phyloP scores from a whole-genome alignment of 129 eudicot genomes.

The Flaveria ramosissima region DNA sequence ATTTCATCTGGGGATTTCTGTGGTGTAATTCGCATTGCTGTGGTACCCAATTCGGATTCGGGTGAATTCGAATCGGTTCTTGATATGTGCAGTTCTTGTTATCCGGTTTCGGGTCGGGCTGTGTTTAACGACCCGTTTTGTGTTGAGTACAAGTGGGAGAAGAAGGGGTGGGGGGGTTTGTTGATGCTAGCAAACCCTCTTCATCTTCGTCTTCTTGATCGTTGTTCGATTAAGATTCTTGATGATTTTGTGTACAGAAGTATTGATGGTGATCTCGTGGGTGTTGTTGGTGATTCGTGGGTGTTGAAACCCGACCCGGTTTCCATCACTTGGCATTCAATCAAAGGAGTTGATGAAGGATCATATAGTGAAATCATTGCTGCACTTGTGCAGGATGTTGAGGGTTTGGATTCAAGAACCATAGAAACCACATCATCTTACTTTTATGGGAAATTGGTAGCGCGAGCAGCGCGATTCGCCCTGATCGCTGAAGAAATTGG shows the following conservation, averaged over 20 bases:
- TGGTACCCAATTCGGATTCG: constrained; percentile 42
- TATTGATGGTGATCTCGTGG: constrained; percentile 1
- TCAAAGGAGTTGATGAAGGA: constrained; percentile 59
- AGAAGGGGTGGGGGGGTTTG: constrained; percentile 12
- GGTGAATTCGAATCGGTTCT: constrained; percentile 43
- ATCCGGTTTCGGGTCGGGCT: constrained; percentile 72
- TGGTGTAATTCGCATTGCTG: constrained; percentile 66
- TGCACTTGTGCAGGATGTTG: constrained; percentile 69
- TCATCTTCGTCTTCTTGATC: constrained; percentile 41
- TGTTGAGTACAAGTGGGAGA: constrained; percentile 70
- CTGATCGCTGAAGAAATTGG: constrained; percentile 84
- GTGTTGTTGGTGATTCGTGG: constrained; percentile 60
- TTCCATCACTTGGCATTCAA: constrained; percentile 92
- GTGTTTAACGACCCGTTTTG: constrained; percentile 54
- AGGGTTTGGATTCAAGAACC: constrained; percentile 45
- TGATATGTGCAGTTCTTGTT: constrained; percentile 80
- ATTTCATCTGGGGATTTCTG: constrained; percentile 53
- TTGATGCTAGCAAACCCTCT: constrained; percentile 10
- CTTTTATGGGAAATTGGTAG: constrained; percentile 81
- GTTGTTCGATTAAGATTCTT: constrained; percentile 42
- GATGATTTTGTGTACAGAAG: constrained; percentile 23
- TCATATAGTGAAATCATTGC: constrained; percentile 46
- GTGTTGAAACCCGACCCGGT: constrained; percentile 67
- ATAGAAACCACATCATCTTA: constrained; percentile 74
- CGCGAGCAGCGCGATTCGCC: constrained; percentile 86